Percentiles rank a stretch among this genome's conserved stretches.
These are phyloP conservation scores for Heritiera littoralis DNA, from an alignment of 345 rosid species.

Conservation along the genomic window DNA sequence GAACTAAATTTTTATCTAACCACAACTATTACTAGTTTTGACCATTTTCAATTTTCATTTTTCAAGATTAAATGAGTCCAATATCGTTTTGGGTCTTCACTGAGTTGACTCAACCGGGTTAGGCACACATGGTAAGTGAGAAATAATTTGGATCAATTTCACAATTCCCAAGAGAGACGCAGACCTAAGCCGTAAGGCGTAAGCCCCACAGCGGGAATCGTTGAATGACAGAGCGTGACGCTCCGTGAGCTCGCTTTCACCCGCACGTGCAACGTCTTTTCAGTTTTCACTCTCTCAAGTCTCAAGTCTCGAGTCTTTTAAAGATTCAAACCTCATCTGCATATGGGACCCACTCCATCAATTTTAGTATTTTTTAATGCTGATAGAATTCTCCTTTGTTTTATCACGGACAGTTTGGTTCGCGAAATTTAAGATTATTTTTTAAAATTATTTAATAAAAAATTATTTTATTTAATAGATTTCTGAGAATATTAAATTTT, in stretches of 20 bases:
- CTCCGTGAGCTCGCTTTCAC: slow-evolving; percentile 17
- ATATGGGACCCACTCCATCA: not conserved
- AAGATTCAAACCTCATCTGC: not conserved
- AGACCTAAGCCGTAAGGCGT: not conserved
- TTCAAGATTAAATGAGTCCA: not conserved
- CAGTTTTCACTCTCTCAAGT: too few species aligned
- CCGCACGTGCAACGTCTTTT: slow-evolving; percentile 13
- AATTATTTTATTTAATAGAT: too few species aligned
- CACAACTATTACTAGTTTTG: not conserved
- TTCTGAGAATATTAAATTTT: too few species aligned
- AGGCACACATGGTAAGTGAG: not conserved
- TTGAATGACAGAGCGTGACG: slow-evolving; percentile 6
- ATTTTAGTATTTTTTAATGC: too few species aligned
- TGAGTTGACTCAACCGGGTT: slow-evolving; percentile 10
- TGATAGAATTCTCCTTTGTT: too few species aligned
- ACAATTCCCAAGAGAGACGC: not conserved
- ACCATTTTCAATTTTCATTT: not conserved
- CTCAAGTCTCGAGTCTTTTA: too few species aligned
- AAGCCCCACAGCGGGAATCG: not conserved
- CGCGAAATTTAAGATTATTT: too few species aligned
- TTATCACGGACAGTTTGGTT: too few species aligned
- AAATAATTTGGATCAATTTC: not conserved
- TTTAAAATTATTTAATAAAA: too few species aligned
- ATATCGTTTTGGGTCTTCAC: not conserved
- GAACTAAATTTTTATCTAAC: not conserved